A percentile compares a stretch with the other conserved stretches of the same genome.
Evolutionary conservation across 2,329 filamentous ascomycete genomes (phyloP).

Genomic region (Rasamsonia emersonii): DNA sequence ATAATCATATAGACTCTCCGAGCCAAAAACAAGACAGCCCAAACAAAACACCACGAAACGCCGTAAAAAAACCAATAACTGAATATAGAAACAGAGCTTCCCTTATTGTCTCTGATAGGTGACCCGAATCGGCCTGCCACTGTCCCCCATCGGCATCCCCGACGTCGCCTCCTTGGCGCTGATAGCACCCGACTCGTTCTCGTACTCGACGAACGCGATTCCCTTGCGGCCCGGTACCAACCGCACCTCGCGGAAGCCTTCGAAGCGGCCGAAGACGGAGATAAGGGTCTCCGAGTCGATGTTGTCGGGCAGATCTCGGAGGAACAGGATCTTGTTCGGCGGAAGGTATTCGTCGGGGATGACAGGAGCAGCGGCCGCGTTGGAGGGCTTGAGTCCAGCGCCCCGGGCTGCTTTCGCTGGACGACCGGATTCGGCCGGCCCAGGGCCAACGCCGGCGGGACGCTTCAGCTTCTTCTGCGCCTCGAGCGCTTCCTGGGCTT

Average conservation of each 20-base stretch:
- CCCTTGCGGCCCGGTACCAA: conserved; percentile 76
- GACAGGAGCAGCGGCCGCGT: conserved; percentile 57
- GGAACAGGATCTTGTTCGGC: conserved; percentile 92
- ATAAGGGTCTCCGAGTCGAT: conserved; percentile 73
- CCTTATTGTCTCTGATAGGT: conserved; percentile 84
- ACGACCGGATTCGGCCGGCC: conserved; percentile 39
- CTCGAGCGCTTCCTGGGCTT: conserved; percentile 71
- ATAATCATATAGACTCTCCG: too few relatives aligned
- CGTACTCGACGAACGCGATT: conserved; percentile 96
- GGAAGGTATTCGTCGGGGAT: conserved; percentile 97
- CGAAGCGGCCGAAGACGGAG: conserved; percentile 76
- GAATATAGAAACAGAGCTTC: conserved; percentile 8
- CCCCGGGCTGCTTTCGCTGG: conserved; percentile 63
- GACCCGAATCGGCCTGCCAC: conserved; percentile 75
- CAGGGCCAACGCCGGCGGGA: conserved; percentile 38
- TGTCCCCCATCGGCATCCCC: conserved; percentile 69
- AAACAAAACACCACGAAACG: conserved; percentile 5
- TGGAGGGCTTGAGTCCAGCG: conserved; percentile 67
- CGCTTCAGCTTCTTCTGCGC: conserved; percentile 70
- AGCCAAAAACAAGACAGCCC: conserved; percentile 9
- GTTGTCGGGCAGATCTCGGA: conserved; percentile 84
- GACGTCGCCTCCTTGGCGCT: conserved; percentile 88
- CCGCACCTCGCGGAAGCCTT: conserved; percentile 89
- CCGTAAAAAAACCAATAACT: conserved; percentile 7
- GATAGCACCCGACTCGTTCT: conserved; percentile 80